Evolutionary conservation across 805 yeast species (phyloP).

Genomic region (Candida sithepensis): DNA sequence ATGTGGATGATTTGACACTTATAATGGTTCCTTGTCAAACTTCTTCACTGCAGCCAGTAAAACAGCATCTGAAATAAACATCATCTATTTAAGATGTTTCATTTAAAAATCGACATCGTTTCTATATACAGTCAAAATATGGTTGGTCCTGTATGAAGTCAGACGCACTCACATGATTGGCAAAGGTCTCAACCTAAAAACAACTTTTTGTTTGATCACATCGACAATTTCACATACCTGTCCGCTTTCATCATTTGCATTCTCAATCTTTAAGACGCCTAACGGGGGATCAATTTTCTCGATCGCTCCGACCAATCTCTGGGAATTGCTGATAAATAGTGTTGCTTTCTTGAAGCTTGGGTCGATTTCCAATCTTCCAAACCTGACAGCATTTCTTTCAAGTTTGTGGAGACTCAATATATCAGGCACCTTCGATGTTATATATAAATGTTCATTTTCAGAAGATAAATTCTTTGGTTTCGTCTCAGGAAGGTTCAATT

Average conservation of each 20-base stretch:
- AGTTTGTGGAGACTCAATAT: constrained; percentile 3
- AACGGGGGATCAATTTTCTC: constrained; percentile 61
- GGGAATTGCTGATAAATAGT: constrained; percentile 63
- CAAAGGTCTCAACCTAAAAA: constrained; percentile 66
- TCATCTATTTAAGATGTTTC: no score
- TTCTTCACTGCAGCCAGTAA: no score
- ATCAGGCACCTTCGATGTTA: constrained; percentile 25
- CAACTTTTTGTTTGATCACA: constrained; percentile 52
- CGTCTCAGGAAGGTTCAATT: constrained; percentile 46
- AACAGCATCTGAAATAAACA: no score
- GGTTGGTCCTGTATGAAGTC: no score
- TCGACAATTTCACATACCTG: constrained; percentile 47
- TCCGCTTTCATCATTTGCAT: constrained; percentile 23
- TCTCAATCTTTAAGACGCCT: constrained; percentile 49
- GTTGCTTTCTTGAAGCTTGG: constrained; percentile 46
- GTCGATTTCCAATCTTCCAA: constrained; percentile 48
- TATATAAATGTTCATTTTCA: constrained; percentile 35
- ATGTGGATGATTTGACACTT: no score
- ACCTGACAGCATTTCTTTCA: constrained; percentile 40
- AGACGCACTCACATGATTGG: constrained; percentile 79
- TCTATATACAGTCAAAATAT: no score
- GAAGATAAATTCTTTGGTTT: constrained; percentile 31
- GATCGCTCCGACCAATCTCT: constrained; percentile 60
- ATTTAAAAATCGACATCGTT: no score
- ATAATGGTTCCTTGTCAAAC: no score